Percentiles rank a stretch among this genome's conserved stretches.
Conservation (phyloP, 768 basidiomycete genomes). For the Boletus bicolor region DNA sequence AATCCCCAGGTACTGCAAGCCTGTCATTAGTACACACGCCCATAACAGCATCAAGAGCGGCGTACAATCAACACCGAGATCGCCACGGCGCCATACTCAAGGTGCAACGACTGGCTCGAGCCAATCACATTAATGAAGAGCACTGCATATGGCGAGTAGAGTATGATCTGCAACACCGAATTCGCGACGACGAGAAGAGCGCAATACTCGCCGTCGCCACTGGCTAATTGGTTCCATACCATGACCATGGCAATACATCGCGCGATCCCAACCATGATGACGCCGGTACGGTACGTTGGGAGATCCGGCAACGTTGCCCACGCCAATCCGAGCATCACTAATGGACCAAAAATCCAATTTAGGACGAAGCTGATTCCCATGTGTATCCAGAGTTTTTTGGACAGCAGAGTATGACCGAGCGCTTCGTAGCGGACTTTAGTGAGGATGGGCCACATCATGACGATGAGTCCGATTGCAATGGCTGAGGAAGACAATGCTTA, state of each 20-base stretch:
- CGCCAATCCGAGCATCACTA: constrained; percentile 81
- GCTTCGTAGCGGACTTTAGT: constrained; percentile 76
- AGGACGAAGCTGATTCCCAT: constrained; percentile 62
- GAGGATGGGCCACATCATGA: constrained; percentile 88
- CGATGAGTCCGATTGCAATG: constrained; percentile 73
- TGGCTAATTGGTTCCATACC: constrained; percentile 77
- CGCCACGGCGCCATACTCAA: constrained; percentile 57
- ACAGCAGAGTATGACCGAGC: constrained; percentile 54
- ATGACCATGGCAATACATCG: constrained; percentile 60
- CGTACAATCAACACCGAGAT: constrained; percentile 71
- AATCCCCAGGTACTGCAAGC: constrained; percentile 71
- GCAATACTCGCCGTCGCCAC: constrained; percentile 68
- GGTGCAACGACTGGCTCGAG: constrained; percentile 36
- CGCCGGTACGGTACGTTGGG: constrained; percentile 69
- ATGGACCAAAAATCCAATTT: constrained; percentile 80
- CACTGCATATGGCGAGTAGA: constrained; percentile 65
- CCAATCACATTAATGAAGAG: constrained; percentile 74
- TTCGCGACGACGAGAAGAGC: constrained; percentile 81
- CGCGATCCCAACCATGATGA: constrained; percentile 69
- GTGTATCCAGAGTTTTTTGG: constrained; percentile 60
- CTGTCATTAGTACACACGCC: neutral
- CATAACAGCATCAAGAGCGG: constrained; percentile 6
- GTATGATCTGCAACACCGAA: constrained; percentile 70
- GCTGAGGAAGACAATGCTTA: constrained; percentile 39
- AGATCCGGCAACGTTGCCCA: constrained; percentile 85